Conservation (phyloP, 1,284 basidiomycete species). For the Pseudozyma thailandica region DNA sequence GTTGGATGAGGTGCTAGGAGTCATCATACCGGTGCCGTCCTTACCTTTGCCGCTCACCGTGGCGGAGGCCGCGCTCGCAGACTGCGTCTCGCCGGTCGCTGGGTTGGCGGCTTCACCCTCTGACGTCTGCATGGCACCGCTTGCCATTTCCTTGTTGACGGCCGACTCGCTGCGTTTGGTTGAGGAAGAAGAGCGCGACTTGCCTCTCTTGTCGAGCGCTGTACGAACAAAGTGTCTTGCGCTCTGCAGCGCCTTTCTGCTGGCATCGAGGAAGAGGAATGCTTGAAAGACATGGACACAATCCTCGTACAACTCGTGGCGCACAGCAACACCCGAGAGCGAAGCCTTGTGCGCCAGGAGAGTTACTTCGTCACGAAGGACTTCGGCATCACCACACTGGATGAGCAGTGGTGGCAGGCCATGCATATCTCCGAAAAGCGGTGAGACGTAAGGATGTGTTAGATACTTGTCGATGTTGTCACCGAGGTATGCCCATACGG, state of each 20-base stretch:
- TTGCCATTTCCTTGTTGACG: slow-evolving; percentile 59
- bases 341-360: slow-evolving; percentile 94
- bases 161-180: slow-evolving; percentile 72
- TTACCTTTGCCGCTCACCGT: slow-evolving; percentile 16
- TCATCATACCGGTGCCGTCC: slow-evolving; percentile 10
- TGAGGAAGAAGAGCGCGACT: slow-evolving; percentile 67
- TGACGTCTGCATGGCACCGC: slow-evolving; percentile 50
- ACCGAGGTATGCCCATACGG: slow-evolving; percentile 90
- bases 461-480: slow-evolving; percentile 82
- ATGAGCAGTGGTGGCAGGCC: slow-evolving; percentile 90
- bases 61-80: slow-evolving; percentile 1
- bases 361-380: slow-evolving; percentile 89
- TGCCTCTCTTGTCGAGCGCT: slow-evolving; percentile 60
- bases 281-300: slow-evolving; percentile 72
- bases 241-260: slow-evolving; percentile 66
- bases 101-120: slow-evolving; percentile 48
- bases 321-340: slow-evolving; percentile 84
- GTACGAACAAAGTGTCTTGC: slow-evolving; percentile 67
- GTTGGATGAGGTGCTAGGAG: slow-evolving; percentile 20
- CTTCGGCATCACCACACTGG: slow-evolving; percentile 93
- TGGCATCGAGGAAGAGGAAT: slow-evolving; percentile 67
- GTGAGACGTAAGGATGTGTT: slow-evolving; percentile 89
- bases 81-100: slow-evolving; percentile 37
- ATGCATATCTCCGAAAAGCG: slow-evolving; percentile 87
- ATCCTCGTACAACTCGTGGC: slow-evolving; percentile 92